These are phyloP conservation scores for Zymoseptoria ardabiliae DNA, from an alignment of 2,329 filamentous ascomycete species.

Conservation along the genomic window DNA sequence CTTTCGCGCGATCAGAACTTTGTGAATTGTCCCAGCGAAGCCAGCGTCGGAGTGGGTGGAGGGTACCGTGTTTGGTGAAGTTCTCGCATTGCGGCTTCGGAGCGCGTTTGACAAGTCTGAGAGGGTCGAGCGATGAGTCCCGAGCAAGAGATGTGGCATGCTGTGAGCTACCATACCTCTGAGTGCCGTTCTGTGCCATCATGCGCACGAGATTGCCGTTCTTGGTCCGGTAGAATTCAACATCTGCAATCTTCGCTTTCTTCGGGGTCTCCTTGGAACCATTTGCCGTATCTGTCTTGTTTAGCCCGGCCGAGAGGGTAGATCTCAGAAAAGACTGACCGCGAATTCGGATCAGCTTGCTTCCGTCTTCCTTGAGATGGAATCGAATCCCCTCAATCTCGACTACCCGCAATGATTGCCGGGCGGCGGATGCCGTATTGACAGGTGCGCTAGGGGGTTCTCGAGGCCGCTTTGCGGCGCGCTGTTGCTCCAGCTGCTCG, in stretches of 20 bases:
- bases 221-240: slow-evolving; percentile 78
- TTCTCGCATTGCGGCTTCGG: slow-evolving; percentile 25
- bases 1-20: slow-evolving; percentile 6
- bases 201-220: slow-evolving; percentile 73
- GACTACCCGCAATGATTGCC: slow-evolving; percentile 48
- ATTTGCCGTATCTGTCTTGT: slow-evolving; percentile 16
- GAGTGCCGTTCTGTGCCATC: slow-evolving; percentile 5
- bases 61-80: slow-evolving; percentile 30
- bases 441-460: neutral
- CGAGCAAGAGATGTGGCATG: neutral
- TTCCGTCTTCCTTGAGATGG: slow-evolving; percentile 65
- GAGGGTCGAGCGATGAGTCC: slow-evolving; percentile 2
- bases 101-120: slow-evolving; percentile 11
- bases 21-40: slow-evolving; percentile 2
- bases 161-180: slow-evolving; percentile 14
- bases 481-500: slow-evolving; percentile 65
- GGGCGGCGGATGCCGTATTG: neutral
- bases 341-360: slow-evolving; percentile 68
- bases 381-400: slow-evolving; percentile 67
- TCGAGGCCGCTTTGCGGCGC: slow-evolving; percentile 49
- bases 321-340: slow-evolving; percentile 46
- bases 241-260: slow-evolving; percentile 62
- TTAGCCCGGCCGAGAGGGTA: slow-evolving; percentile 7
- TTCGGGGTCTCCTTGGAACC: slow-evolving; percentile 58
- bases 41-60: slow-evolving; percentile 7